Percentiles rank a stretch among this genome's conserved stretches.
These are phyloP conservation scores for Cyclaneusma minus DNA, from an alignment of 2,329 filamentous ascomycete genomes.

Conservation along the genomic window DNA sequence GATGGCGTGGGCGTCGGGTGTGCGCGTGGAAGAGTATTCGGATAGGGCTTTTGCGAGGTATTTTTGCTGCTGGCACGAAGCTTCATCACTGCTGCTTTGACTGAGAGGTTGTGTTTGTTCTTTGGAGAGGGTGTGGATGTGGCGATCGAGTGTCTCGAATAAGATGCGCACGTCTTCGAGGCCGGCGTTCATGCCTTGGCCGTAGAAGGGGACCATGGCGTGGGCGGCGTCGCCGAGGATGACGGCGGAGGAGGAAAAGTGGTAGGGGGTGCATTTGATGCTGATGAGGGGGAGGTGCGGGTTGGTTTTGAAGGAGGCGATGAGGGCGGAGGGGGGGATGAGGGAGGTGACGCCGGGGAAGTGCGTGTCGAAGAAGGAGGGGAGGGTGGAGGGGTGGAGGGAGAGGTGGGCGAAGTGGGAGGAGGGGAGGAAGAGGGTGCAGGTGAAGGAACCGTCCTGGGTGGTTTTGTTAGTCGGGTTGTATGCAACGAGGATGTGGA, in stretches of 20 bases:
- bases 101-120: no score
- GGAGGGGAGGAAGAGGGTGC: slow-evolving; percentile 78
- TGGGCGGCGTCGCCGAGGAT: slow-evolving; percentile 91
- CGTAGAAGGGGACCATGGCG: slow-evolving; percentile 97
- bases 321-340: slow-evolving; percentile 52
- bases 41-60: slow-evolving; percentile 59
- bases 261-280: slow-evolving; percentile 84
- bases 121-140: slow-evolving; percentile 33
- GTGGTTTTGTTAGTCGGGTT: slow-evolving; percentile 16
- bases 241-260: slow-evolving; percentile 60
- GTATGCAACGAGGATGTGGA: not conserved
- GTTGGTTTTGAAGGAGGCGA: slow-evolving; percentile 62
- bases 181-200: slow-evolving; percentile 94
- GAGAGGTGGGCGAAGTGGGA: slow-evolving; percentile 55
- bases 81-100: slow-evolving; percentile 25
- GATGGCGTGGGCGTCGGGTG: slow-evolving; percentile 72
- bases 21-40: slow-evolving; percentile 60
- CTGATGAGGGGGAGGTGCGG: slow-evolving; percentile 86
- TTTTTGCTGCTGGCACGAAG: slow-evolving; percentile 42
- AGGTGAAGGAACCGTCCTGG: slow-evolving; percentile 85
- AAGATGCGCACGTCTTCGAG: slow-evolving; percentile 86
- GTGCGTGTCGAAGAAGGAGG: slow-evolving; percentile 62
- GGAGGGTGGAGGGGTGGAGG: slow-evolving; percentile 38
- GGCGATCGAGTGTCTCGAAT: slow-evolving; percentile 64
- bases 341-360: slow-evolving; percentile 75